A percentile compares a stretch with the other conserved stretches of the same genome.
Evolutionary conservation across 129 eudicot species (phyloP).

Genomic region (Tagetes patula): DNA sequence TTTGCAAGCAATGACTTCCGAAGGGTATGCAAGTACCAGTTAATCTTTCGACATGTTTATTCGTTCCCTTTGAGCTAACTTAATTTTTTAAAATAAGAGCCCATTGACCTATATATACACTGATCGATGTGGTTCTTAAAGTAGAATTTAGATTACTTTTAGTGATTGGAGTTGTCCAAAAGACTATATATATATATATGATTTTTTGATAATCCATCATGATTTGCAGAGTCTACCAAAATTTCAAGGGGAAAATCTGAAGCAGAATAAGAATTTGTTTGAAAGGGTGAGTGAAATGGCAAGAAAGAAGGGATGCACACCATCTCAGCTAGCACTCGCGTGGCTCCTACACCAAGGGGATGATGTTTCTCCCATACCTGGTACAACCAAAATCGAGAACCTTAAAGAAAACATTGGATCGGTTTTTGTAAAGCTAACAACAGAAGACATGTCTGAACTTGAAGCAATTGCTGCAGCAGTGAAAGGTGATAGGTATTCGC

Average conservation of each 20-base stretch:
- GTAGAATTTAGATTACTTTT: background rate
- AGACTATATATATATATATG: background rate
- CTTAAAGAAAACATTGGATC: conserved; percentile 46
- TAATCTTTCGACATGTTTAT: background rate
- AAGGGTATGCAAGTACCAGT: conserved; percentile 37
- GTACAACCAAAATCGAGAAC: conserved; percentile 53
- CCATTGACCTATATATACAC: too few species aligned
- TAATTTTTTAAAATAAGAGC: background rate
- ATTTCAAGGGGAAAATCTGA: conserved; percentile 51
- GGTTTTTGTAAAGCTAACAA: conserved; percentile 39
- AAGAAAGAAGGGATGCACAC: conserved; percentile 49
- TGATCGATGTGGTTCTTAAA: too few species aligned
- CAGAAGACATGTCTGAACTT: conserved; percentile 44
- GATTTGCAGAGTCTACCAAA: conserved; percentile 46
- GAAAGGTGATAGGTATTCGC: conserved; percentile 44
- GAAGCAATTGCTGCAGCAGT: conserved; percentile 45
- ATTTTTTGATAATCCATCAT: background rate
- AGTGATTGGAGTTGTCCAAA: background rate
- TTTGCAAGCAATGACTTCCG: conserved; percentile 40
- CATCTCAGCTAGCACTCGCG: conserved; percentile 54
- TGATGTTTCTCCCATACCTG: conserved; percentile 59
- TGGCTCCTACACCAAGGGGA: conserved; percentile 66
- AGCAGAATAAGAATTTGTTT: conserved; percentile 44
- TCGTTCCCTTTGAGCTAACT: background rate
- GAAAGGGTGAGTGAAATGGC: conserved; percentile 48